A percentile compares a stretch with the other conserved stretches of the same genome.
Evolutionary conservation across 2,329 filamentous ascomycete species (phyloP).

Genomic region (Delphinella strobiligena): DNA sequence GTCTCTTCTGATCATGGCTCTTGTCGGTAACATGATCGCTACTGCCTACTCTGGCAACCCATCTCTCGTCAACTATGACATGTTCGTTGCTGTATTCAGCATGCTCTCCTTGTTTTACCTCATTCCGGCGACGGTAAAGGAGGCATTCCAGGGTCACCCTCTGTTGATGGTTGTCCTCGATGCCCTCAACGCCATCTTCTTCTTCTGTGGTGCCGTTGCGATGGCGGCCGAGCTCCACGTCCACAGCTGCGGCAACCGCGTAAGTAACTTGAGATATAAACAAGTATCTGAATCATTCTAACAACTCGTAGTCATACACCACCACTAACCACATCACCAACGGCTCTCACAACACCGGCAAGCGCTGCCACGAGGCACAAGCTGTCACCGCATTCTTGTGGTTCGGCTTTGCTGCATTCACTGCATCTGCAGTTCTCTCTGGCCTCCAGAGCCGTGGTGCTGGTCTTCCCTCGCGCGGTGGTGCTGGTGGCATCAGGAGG

Average conservation of each 20-base stretch:
- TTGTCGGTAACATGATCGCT: slow-evolving; percentile 52
- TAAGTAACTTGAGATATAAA: slow-evolving; percentile 24
- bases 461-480: slow-evolving; percentile 34
- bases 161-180: slow-evolving; percentile 46
- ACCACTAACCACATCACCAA: slow-evolving; percentile 29
- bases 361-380: slow-evolving; percentile 65
- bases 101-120: slow-evolving; percentile 57
- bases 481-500: slow-evolving; percentile 32
- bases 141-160: slow-evolving; percentile 38
- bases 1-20: slow-evolving; percentile 47
- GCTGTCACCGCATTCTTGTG: slow-evolving; percentile 65
- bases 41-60: slow-evolving; percentile 41
- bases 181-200: slow-evolving; percentile 51
- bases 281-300: background rate
- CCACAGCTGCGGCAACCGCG: slow-evolving; percentile 53
- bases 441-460: slow-evolving; percentile 42
- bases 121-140: slow-evolving; percentile 43
- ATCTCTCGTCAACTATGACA: slow-evolving; percentile 46
- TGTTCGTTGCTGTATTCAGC: slow-evolving; percentile 56
- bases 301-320: slow-evolving; percentile 22
- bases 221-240: slow-evolving; percentile 57
- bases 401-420: slow-evolving; percentile 59
- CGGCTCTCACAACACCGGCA: slow-evolving; percentile 41
- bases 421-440: slow-evolving; percentile 43
- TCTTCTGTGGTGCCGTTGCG: slow-evolving; percentile 58